Evolutionary conservation across 495 filamentous ascomycete genomes (phyloP), one percentile per base, ranked within the genome.

Genomic region (Schizothecium vesticola): DNA sequence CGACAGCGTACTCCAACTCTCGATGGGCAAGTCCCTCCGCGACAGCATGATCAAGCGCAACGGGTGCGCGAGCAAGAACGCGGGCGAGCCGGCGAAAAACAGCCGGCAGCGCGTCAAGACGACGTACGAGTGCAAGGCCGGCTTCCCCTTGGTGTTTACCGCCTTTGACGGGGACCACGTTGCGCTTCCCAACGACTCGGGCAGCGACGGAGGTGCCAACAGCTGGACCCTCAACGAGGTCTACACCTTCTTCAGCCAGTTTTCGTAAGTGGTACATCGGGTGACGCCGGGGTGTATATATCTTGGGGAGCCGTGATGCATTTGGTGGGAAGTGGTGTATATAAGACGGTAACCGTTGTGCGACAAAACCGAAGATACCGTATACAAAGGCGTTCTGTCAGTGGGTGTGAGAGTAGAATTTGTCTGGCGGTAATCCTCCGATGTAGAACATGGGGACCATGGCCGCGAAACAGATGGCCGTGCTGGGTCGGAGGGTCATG

Each of bases 11-110:
- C 77, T 84, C n/a, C 67, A 71, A 19, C 75, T 83, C 31, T 62
- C 66, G 0, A 67, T 69, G n/a, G 82, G 78, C 55, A 75, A 76
- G 21, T 61, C 66, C 57, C 67, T 82, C 65, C 72, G 77, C 33
- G 80, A 82, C 67, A 72, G 67, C 56, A 83, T 80, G 69, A 73
- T 79, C 56, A 73, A 70, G 66, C 76, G 75, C 67, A 82, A 83
- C 69, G 76, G 79, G 11, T 83, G 81, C 67, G 64, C 69, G 13
- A 61, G 57, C 57, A 74, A 68, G 82, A 74, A 71, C 66, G 74
- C 74, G 3, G 70, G 67, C 23, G 77, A 80, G 59, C 77, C 77
- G 3, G 61, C 71, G 19, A 24, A 64, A 16, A 77, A 78, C 9
- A 75, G 74, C 64, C 65, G 72, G 24, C 74, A 64, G 43, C 71